Percentiles rank a stretch among this genome's conserved stretches.
Evolutionary conservation across 768 basidiomycete species (phyloP).

Genomic region (Collybia nuda): DNA sequence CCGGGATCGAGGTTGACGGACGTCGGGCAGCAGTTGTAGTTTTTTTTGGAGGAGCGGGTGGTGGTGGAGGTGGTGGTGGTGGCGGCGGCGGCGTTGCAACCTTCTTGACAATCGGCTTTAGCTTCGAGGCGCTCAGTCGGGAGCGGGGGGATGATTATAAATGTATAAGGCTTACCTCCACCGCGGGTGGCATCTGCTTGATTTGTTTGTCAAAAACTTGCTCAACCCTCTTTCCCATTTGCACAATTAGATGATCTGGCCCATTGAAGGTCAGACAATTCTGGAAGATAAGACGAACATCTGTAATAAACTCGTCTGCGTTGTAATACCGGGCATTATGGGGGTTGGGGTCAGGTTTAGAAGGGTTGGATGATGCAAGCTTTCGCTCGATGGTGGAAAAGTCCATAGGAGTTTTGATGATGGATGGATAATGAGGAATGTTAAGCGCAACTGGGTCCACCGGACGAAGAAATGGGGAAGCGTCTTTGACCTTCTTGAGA

Average conservation of each 20-base stretch:
- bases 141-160: too few relatives aligned
- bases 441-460: conserved; percentile 85
- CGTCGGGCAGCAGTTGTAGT: conserved; percentile 57
- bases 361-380: conserved; percentile 73
- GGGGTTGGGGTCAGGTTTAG: conserved; percentile 70
- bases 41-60: conserved; percentile 43
- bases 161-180: conserved; percentile 62
- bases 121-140: not conserved
- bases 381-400: conserved; percentile 91
- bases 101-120: conserved; percentile 39
- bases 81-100: conserved; percentile 43
- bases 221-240: conserved; percentile 82
- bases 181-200: conserved; percentile 75
- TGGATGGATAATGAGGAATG: conserved; percentile 83
- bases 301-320: conserved; percentile 79
- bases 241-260: conserved; percentile 75
- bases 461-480: conserved; percentile 77
- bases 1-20: conserved; percentile 78
- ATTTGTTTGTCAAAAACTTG: conserved; percentile 86
- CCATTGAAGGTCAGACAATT: conserved; percentile 95
- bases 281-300: conserved; percentile 85
- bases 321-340: conserved; percentile 74
- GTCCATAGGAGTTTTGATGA: conserved; percentile 94
- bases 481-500: conserved; percentile 86
- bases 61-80: conserved; percentile 29